phyloP scores from a whole-genome alignment of 2,329 filamentous ascomycete genomes.

The Rhynchosporium agropyri region DNA sequence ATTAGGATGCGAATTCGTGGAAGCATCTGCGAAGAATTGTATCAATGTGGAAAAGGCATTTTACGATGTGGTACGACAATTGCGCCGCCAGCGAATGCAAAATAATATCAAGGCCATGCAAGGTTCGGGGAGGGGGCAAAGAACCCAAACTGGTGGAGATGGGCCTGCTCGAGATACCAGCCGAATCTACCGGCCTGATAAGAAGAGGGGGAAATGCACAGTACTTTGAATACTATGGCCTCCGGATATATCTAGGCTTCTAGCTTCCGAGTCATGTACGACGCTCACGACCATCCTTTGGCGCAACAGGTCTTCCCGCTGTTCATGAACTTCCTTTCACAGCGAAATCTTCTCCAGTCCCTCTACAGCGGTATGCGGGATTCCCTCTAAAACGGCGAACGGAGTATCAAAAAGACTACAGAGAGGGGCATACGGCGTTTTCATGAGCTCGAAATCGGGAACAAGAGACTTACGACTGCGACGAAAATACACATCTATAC shows the following conservation, averaged over 20 bases:
- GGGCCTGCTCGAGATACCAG: slow-evolving; percentile 34
- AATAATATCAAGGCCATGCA: slow-evolving; percentile 29
- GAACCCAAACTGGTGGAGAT: slow-evolving; percentile 32
- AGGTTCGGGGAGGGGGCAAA: slow-evolving; percentile 33
- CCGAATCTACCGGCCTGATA: slow-evolving; percentile 38
- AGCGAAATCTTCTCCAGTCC: slow-evolving; percentile 29
- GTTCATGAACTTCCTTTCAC: slow-evolving; percentile 24
- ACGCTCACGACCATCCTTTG: slow-evolving; percentile 33
- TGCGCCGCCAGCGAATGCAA: slow-evolving; percentile 76
- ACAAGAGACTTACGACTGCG: slow-evolving; percentile 8
- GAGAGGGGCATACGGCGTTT: slow-evolving; percentile 39
- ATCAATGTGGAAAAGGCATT: slow-evolving; percentile 99
- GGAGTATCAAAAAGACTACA: slow-evolving; percentile 40
- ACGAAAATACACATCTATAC: slow-evolving; percentile 1
- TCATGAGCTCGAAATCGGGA: slow-evolving; percentile 21
- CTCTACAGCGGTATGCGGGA: slow-evolving; percentile 35
- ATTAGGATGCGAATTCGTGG: slow-evolving; percentile 93
- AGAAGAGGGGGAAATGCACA: slow-evolving; percentile 37
- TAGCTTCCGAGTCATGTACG: slow-evolving; percentile 27
- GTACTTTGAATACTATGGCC: slow-evolving; percentile 41
- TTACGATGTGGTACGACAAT: slow-evolving; percentile 91
- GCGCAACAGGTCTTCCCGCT: slow-evolving; percentile 20
- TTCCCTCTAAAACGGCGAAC: slow-evolving; percentile 40
- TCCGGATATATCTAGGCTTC: slow-evolving; percentile 16
- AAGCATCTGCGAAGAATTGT: slow-evolving; percentile 96